Percentiles rank a stretch among this genome's conserved stretches.
phyloP scores from a whole-genome alignment of 2,329 filamentous ascomycete genomes.

The Claviceps purpurea region DNA sequence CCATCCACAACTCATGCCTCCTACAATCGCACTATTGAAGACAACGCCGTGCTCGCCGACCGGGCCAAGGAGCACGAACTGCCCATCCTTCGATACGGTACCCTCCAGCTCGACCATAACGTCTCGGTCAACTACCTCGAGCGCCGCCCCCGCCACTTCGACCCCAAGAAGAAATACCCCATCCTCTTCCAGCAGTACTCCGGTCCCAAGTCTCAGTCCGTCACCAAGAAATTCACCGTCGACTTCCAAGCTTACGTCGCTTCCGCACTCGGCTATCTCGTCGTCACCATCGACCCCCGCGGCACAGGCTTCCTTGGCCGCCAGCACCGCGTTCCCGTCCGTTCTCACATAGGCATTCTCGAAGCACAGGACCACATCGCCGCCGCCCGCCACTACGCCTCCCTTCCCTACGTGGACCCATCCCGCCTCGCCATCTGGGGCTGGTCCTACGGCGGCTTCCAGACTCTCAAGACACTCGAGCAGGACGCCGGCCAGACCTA shows the following conservation, averaged over 20 bases:
- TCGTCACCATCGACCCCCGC: slow-evolving; percentile 86
- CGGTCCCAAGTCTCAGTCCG: slow-evolving; percentile 83
- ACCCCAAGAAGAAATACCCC: slow-evolving; percentile 72
- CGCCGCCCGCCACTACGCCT: slow-evolving; percentile 71
- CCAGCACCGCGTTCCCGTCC: slow-evolving; percentile 65
- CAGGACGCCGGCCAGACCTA: slow-evolving; percentile 81
- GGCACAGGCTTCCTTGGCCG: slow-evolving; percentile 88
- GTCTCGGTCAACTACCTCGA: slow-evolving; percentile 63
- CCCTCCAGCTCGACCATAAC: slow-evolving; percentile 65
- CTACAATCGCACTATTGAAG: slow-evolving; percentile 62
- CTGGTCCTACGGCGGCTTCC: slow-evolving; percentile 95
- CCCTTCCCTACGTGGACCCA: slow-evolving; percentile 70
- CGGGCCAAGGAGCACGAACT: slow-evolving; percentile 66
- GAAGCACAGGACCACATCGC: slow-evolving; percentile 88
- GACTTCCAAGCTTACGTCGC: slow-evolving; percentile 89
- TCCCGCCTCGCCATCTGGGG: slow-evolving; percentile 88
- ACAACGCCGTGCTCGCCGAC: slow-evolving; percentile 57
- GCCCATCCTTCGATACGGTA: slow-evolving; percentile 70
- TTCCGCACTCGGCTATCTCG: slow-evolving; percentile 75
- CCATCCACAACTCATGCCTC: slow-evolving; percentile 45
- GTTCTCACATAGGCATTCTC: slow-evolving; percentile 70
- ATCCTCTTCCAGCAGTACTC: slow-evolving; percentile 93
- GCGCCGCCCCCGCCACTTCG: slow-evolving; percentile 79
- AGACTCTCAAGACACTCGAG: slow-evolving; percentile 89
- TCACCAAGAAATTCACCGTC: slow-evolving; percentile 65